A percentile compares a stretch with the other conserved stretches of the same genome.
Evolutionary conservation across 2,329 filamentous ascomycete genomes (phyloP).

Genomic region (Diaporthe caulivora): DNA sequence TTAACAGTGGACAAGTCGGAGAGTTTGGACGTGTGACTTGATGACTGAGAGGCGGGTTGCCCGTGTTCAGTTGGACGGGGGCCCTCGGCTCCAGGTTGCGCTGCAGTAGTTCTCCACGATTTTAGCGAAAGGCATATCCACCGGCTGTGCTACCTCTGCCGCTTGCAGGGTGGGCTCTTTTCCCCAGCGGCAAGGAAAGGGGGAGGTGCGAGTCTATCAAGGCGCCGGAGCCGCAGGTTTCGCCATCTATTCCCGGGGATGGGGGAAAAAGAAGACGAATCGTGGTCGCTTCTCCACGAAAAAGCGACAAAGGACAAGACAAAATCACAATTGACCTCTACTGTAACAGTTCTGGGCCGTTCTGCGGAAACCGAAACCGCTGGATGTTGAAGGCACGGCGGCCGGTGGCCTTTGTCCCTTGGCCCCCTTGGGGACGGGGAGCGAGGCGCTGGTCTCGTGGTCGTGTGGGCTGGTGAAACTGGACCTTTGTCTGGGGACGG

Average conservation of each 20-base stretch:
- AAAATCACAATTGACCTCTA: neutral
- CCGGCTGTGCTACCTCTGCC: constrained; percentile 20
- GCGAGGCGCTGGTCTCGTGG: neutral
- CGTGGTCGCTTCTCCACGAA: neutral
- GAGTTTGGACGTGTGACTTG: constrained; percentile 14
- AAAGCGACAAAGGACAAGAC: neutral
- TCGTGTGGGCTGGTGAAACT: constrained; percentile 24
- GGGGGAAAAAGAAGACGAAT: neutral
- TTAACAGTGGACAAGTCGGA: neutral
- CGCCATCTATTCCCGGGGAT: neutral
- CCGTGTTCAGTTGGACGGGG: constrained; percentile 19
- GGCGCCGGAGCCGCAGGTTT: constrained; percentile 20
- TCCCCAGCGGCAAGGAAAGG: neutral
- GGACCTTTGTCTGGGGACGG: constrained; percentile 24
- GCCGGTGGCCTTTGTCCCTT: constrained; percentile 21
- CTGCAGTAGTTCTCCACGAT: constrained; percentile 35
- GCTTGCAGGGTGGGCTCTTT: neutral
- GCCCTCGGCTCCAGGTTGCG: constrained; percentile 30
- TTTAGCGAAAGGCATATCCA: constrained; percentile 22
- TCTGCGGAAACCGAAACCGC: constrained; percentile 11
- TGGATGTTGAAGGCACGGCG: neutral
- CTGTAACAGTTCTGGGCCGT: constrained; percentile 8
- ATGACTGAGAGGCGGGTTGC: constrained; percentile 15
- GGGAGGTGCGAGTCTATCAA: constrained; percentile 36
- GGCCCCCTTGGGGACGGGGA: neutral